Evolutionary conservation across 2,329 filamentous ascomycete species (phyloP).

Genomic region (Plenodomus lindquistii): DNA sequence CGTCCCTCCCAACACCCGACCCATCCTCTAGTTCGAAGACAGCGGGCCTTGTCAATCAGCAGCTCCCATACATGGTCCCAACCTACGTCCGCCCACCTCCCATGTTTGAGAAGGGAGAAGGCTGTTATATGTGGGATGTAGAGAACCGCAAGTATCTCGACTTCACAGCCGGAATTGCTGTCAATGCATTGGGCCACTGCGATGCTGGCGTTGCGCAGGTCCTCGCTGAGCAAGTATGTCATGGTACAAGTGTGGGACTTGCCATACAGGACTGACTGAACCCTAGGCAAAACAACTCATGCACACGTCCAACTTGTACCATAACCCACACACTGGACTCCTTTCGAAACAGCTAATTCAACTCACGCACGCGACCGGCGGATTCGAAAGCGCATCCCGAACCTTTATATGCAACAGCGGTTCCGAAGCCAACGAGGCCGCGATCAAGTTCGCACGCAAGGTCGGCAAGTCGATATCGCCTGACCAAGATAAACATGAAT

Average conservation of each 20-base stretch:
- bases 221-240: slow-evolving; percentile 72
- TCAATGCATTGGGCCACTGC: slow-evolving; percentile 89
- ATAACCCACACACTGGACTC: slow-evolving; percentile 92
- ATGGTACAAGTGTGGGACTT: background rate
- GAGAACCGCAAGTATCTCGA: slow-evolving; percentile 90
- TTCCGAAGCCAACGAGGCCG: slow-evolving; percentile 95
- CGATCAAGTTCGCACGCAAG: slow-evolving; percentile 95
- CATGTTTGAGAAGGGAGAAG: slow-evolving; percentile 86
- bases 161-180: slow-evolving; percentile 93
- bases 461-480: slow-evolving; percentile 76
- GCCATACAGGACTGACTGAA: slow-evolving; percentile 13
- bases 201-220: slow-evolving; percentile 77
- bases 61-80: slow-evolving; percentile 88
- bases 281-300: slow-evolving; percentile 67
- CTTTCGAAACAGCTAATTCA: slow-evolving; percentile 85
- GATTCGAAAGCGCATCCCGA: slow-evolving; percentile 76
- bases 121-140: slow-evolving; percentile 86
- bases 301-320: slow-evolving; percentile 94
- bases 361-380: slow-evolving; percentile 76
- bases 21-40: slow-evolving; percentile 75
- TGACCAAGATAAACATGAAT: slow-evolving; percentile 72
- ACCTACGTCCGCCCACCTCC: slow-evolving; percentile 90
- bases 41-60: slow-evolving; percentile 71
- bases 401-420: slow-evolving; percentile 97
- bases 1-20: slow-evolving; percentile 67